Percentiles rank a stretch among this genome's conserved stretches.
Evolutionary conservation across 306 rosid genomes (phyloP).

Genomic region (Amphicarpaea edgeworthii): DNA sequence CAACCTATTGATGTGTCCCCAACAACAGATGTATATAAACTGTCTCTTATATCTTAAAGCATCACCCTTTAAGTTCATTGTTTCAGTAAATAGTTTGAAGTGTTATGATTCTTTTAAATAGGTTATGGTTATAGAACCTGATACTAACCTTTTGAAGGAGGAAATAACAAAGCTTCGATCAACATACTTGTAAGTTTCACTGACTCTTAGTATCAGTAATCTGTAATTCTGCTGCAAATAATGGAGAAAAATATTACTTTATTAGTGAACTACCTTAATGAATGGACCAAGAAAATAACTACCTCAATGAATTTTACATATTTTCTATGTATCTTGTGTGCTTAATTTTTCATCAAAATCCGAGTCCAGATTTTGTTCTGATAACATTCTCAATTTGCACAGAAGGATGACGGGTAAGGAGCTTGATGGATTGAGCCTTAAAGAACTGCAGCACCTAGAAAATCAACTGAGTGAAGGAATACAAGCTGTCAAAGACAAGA

Average conservation of each 20-base stretch:
- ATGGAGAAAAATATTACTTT: neutral
- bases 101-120: constrained; percentile 32
- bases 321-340: neutral
- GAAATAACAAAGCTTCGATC: constrained; percentile 58
- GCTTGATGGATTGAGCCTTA: constrained; percentile 67
- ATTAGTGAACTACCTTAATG: constrained; percentile 4
- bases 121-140: constrained; percentile 40
- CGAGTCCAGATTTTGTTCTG: constrained; percentile 15
- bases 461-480: constrained; percentile 65
- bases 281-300: neutral
- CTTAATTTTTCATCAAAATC: neutral
- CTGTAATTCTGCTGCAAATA: neutral
- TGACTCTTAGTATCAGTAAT: neutral
- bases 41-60: neutral
- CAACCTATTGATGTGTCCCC: constrained; percentile 42
- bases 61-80: neutral
- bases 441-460: constrained; percentile 67
- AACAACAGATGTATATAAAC: constrained; percentile 41
- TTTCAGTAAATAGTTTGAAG: neutral
- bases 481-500: constrained; percentile 63
- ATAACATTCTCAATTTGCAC: constrained; percentile 22
- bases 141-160: constrained; percentile 47
- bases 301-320: neutral
- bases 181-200: constrained; percentile 59
- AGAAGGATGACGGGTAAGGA: constrained; percentile 77